Conservation (phyloP, 2,329 filamentous ascomycete genomes). For the Ceratocystiopsis minuta region DNA sequence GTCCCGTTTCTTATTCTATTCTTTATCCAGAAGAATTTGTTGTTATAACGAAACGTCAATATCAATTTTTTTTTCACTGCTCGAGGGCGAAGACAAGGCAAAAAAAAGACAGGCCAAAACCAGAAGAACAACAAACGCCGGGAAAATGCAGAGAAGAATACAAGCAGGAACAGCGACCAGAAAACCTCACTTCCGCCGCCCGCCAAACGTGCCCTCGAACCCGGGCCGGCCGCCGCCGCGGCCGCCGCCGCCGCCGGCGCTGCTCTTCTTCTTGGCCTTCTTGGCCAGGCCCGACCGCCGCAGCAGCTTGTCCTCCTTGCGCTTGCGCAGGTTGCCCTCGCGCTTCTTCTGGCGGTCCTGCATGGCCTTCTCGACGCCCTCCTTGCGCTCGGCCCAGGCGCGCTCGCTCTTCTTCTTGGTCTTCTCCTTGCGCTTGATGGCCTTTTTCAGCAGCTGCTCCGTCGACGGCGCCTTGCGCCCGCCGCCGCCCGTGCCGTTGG, state of each 20-base stretch:
- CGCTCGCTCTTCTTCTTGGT: constrained; percentile 73
- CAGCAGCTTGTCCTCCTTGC: constrained; percentile 51
- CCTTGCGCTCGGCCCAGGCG: constrained; percentile 61
- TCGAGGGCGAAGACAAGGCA: not conserved
- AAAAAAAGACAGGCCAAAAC: not conserved
- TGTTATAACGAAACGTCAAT: no score
- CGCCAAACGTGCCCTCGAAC: constrained; percentile 52
- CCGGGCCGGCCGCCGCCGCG: constrained; percentile 36
- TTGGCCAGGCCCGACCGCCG: constrained; percentile 34
- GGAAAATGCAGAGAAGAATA: not conserved
- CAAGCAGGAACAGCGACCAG: not conserved
- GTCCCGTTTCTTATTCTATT: not conserved
- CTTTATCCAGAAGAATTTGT: no score
- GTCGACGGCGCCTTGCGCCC: constrained; percentile 3
- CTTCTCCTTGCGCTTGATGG: constrained; percentile 80
- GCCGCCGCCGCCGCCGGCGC: constrained; percentile 20
- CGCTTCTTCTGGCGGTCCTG: constrained; percentile 69
- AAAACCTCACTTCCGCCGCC: constrained; percentile 27
- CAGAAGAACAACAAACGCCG: not conserved
- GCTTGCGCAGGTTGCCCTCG: constrained; percentile 58
- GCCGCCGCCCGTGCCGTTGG: no score
- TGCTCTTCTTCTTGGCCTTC: constrained; percentile 29
- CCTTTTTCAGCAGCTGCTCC: constrained; percentile 75
- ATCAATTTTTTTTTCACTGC: no score
- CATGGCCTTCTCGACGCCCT: constrained; percentile 56